Percentiles rank a stretch among this genome's conserved stretches.
Evolutionary conservation across 2,329 filamentous ascomycete genomes (phyloP).

Genomic region (Esteya vermicola): DNA sequence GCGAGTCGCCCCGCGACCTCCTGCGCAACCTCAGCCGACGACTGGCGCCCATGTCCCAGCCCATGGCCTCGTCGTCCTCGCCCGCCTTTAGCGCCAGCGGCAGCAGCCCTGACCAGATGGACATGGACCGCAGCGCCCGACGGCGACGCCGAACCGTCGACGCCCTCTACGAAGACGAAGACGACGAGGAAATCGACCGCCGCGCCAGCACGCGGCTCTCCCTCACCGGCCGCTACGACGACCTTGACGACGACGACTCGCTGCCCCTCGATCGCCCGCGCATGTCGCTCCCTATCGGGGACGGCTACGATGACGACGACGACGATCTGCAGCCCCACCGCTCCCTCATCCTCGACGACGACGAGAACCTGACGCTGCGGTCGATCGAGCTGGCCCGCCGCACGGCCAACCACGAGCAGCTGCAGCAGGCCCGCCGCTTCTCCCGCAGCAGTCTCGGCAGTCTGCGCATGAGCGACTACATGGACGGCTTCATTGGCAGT

Average conservation of each 20-base stretch:
- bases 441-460: constrained; percentile 41
- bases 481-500: constrained; percentile 17
- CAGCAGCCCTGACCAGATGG: constrained; percentile 12
- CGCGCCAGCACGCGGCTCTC: not conserved
- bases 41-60: constrained; percentile 33
- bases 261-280: constrained; percentile 34
- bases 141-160: not conserved
- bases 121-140: not conserved
- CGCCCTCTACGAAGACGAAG: not conserved
- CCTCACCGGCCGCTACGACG: constrained; percentile 13
- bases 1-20: constrained; percentile 40
- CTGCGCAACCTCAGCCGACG: constrained; percentile 39
- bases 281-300: constrained; percentile 37
- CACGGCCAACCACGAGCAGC: constrained; percentile 26
- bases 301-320: constrained; percentile 35
- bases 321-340: constrained; percentile 37
- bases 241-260: constrained; percentile 31
- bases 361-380: constrained; percentile 42
- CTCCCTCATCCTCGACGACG: constrained; percentile 27
- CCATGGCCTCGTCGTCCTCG: constrained; percentile 26
- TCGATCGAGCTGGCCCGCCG: constrained; percentile 47
- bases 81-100: constrained; percentile 15
- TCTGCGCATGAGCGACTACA: constrained; percentile 38
- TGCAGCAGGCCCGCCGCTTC: constrained; percentile 23
- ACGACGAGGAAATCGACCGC: not conserved